A percentile compares a stretch with the other conserved stretches of the same genome.
Conservation (phyloP, 2,329 filamentous ascomycete species). For the Emergomyces pasteurianus region DNA sequence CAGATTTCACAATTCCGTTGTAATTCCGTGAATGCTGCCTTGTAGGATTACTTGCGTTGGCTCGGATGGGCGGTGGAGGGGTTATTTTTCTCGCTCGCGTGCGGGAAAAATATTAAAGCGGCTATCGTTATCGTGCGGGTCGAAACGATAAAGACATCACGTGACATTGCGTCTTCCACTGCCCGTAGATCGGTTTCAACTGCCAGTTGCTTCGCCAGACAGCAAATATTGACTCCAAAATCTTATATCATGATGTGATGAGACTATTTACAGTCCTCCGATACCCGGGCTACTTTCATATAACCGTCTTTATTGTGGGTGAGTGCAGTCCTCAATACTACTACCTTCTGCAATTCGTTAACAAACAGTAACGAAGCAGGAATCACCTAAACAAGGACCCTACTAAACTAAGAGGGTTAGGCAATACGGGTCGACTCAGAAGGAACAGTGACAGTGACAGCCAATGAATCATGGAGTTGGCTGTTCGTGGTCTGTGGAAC, state of each 20-base stretch:
- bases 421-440: neutral
- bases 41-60: neutral
- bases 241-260: neutral
- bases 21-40: neutral
- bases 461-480: neutral
- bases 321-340: too few relatives aligned
- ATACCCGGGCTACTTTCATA: too few relatives aligned
- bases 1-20: neutral
- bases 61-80: too few relatives aligned
- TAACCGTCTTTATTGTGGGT: too few relatives aligned
- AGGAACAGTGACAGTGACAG: neutral
- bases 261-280: neutral
- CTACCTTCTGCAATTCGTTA: neutral
- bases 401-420: neutral
- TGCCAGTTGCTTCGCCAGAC: too few relatives aligned
- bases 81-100: neutral
- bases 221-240: neutral
- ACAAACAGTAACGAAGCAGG: neutral
- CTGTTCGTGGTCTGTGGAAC: neutral
- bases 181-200: too few relatives aligned
- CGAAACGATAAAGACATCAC: neutral
- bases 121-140: neutral
- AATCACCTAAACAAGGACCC: neutral
- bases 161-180: too few relatives aligned
- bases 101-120: neutral